Evolutionary conservation across 345 rosid species (phyloP).

Genomic region (Viola odorata): DNA sequence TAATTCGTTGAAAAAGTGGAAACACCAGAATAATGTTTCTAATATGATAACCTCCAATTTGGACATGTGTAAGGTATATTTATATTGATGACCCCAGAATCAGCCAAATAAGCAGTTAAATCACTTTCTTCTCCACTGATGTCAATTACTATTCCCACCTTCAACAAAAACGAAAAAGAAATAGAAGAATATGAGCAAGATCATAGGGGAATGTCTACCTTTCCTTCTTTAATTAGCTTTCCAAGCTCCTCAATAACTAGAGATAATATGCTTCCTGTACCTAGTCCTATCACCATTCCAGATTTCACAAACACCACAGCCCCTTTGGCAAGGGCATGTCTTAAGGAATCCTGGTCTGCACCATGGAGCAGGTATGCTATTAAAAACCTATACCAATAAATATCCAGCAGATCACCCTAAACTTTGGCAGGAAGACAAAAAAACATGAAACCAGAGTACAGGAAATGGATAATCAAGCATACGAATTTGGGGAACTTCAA

Average conservation of each 20-base stretch:
- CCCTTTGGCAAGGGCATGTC: constrained; percentile 10
- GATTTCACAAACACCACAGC: constrained; percentile 9
- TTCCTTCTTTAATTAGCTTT: constrained; percentile 12
- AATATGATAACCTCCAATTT: too few relatives aligned
- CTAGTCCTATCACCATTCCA: constrained; percentile 11
- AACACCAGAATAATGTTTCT: too few relatives aligned
- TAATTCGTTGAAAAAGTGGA: too few relatives aligned
- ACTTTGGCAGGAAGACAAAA: neutral
- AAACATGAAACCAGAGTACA: neutral
- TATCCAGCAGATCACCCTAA: neutral
- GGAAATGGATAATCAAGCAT: neutral
- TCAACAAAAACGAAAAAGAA: too few relatives aligned
- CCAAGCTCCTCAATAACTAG: constrained; percentile 10
- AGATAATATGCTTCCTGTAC: constrained; percentile 3
- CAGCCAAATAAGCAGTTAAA: too few relatives aligned
- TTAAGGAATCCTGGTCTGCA: constrained; percentile 10
- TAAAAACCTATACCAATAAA: too few relatives aligned
- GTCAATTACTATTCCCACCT: too few relatives aligned
- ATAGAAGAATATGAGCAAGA: too few relatives aligned
- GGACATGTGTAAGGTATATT: too few relatives aligned
- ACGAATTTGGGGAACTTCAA: constrained; percentile 10
- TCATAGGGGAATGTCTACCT: neutral
- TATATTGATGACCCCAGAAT: too few relatives aligned
- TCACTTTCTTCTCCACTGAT: too few relatives aligned
- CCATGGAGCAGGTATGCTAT: too few relatives aligned